Evolutionary conservation across 148 eudicot species (phyloP).

Genomic region (Rhododendron ferrugineum): DNA sequence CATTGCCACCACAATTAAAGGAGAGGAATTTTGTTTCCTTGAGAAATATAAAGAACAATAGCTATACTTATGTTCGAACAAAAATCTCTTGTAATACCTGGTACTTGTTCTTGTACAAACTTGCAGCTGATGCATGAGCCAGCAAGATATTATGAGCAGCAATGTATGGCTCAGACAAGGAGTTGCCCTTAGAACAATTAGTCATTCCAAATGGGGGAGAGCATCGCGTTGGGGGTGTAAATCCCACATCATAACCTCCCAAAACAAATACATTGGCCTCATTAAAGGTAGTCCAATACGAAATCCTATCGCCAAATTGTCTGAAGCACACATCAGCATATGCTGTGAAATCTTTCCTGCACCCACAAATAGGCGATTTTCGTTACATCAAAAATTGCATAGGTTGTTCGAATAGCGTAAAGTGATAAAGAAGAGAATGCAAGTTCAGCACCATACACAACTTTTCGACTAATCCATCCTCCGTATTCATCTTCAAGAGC

Average conservation of each 20-base stretch:
- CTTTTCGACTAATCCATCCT: slow-evolving; percentile 43
- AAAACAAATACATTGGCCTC: slow-evolving; percentile 30
- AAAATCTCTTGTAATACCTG: slow-evolving; percentile 22
- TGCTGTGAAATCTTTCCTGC: slow-evolving; percentile 54
- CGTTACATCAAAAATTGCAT: neutral
- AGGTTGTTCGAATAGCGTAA: neutral
- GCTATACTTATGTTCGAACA: neutral
- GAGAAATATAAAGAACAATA: neutral
- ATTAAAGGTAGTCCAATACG: slow-evolving; percentile 54
- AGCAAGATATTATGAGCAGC: slow-evolving; percentile 53
- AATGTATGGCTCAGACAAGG: slow-evolving; percentile 49
- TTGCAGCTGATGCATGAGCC: slow-evolving; percentile 47
- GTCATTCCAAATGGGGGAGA: slow-evolving; percentile 19
- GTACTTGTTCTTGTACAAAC: slow-evolving; percentile 30
- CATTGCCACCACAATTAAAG: neutral
- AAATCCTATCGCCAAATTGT: slow-evolving; percentile 59
- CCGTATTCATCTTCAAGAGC: slow-evolving; percentile 70
- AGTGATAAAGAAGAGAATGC: neutral
- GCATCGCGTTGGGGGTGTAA: slow-evolving; percentile 33
- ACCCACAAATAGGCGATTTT: neutral
- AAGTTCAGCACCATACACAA: slow-evolving; percentile 33
- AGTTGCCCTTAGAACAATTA: slow-evolving; percentile 43
- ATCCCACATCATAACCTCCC: slow-evolving; percentile 25
- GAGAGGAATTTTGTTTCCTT: neutral
- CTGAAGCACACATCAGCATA: slow-evolving; percentile 67